Conservation (phyloP, 2,329 filamentous ascomycete species). For the Zalaria obscura region DNA sequence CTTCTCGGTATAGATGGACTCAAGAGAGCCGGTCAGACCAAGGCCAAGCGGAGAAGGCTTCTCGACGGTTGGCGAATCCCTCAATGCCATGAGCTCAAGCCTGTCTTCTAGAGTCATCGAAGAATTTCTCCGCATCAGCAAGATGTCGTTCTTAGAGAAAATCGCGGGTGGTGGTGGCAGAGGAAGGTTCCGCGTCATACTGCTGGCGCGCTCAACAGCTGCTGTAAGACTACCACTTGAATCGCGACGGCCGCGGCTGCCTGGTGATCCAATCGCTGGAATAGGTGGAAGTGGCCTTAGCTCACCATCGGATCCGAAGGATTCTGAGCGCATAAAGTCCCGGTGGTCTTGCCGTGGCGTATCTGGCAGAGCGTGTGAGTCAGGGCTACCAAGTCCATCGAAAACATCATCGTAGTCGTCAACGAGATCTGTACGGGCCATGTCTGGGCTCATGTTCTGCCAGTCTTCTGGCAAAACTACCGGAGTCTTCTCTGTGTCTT, state of each 20-base stretch:
- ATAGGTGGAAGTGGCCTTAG: conserved; percentile 77
- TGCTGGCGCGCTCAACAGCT: conserved; percentile 58
- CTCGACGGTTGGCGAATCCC: conserved; percentile 5
- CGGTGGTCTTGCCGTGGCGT: conserved; percentile 36
- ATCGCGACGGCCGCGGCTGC: conserved; percentile 30
- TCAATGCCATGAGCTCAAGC: conserved; percentile 63
- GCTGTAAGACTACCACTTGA: conserved; percentile 49
- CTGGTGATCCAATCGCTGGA: conserved; percentile 53
- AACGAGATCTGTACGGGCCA: conserved; percentile 38
- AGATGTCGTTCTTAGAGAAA: conserved; percentile 61
- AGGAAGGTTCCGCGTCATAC: conserved; percentile 54
- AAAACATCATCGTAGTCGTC: conserved; percentile 53
- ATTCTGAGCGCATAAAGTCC: conserved; percentile 52
- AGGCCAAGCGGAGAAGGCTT: background rate
- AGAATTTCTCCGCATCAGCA: conserved; percentile 57
- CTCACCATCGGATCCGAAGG: conserved; percentile 63
- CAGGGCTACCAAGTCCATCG: conserved; percentile 49
- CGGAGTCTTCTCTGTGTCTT: conserved; percentile 93
- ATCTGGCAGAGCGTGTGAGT: conserved; percentile 23
- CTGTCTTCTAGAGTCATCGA: conserved; percentile 73
- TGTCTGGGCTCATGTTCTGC: conserved; percentile 61
- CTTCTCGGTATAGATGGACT: conserved; percentile 7
- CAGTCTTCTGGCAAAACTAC: conserved; percentile 97
- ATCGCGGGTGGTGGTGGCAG: conserved; percentile 55
- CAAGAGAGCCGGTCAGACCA: background rate